phyloP scores from a whole-genome alignment of 2,329 filamentous ascomycete genomes.

The Venturia asperata region DNA sequence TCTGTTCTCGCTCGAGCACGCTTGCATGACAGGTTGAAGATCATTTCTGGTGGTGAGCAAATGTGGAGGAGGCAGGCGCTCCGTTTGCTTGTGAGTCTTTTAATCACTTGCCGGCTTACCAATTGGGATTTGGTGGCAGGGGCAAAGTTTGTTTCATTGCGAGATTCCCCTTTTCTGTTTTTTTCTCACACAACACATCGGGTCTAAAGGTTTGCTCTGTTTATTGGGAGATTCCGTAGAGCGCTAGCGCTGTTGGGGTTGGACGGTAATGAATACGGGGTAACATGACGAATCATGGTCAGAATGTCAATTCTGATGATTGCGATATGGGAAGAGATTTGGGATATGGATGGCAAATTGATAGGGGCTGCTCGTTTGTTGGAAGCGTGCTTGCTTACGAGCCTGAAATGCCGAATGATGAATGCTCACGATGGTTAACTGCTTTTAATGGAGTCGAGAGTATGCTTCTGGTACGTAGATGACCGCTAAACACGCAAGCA shows the following conservation, averaged over 20 bases:
- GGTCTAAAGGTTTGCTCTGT: not conserved
- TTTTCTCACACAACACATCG: not conserved
- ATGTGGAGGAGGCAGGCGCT: conserved; percentile 8
- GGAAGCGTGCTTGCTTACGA: not conserved
- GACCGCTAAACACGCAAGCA: conserved; percentile 7
- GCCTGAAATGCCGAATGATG: not conserved
- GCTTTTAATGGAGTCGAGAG: not conserved
- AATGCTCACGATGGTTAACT: not conserved
- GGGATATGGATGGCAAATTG: not conserved
- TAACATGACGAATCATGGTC: conserved; percentile 14
- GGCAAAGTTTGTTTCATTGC: not conserved
- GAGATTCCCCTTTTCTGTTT: not conserved
- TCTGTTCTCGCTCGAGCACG: conserved; percentile 14
- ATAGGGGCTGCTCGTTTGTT: not conserved
- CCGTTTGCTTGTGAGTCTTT: not conserved
- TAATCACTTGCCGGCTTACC: not conserved
- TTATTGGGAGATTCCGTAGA: conserved; percentile 2
- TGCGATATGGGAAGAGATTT: not conserved
- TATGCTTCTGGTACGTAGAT: not conserved
- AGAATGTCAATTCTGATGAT: not conserved
- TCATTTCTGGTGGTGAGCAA: not conserved
- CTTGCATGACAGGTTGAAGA: not conserved
- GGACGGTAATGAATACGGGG: not conserved
- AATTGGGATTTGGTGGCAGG: conserved; percentile 1
- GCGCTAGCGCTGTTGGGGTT: not conserved